Conservation (phyloP, 345 rosid species). For the Psidium guajava region DNA sequence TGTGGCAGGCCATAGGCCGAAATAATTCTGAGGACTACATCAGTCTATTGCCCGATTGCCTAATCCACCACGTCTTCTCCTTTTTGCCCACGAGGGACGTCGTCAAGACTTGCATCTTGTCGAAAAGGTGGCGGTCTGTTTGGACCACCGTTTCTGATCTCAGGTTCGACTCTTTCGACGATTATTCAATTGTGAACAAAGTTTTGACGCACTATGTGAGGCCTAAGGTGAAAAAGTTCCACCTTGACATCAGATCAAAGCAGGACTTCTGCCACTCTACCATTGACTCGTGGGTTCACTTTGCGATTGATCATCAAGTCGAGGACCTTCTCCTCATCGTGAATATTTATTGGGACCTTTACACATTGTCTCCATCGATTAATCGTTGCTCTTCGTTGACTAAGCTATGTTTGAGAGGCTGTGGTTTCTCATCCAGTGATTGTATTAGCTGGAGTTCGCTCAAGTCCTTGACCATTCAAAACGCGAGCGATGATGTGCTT, state of each 20-base stretch:
- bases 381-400: background rate
- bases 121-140: background rate
- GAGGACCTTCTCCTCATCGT: background rate
- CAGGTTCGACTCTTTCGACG: background rate
- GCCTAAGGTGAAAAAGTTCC: background rate
- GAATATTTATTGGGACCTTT: background rate
- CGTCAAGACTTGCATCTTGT: background rate
- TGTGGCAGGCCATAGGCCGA: background rate
- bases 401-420: background rate
- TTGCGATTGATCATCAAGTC: background rate
- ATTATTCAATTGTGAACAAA: background rate
- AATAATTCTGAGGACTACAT: background rate
- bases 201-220: background rate
- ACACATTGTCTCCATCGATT: background rate
- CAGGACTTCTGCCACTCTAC: background rate
- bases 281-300: background rate
- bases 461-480: background rate
- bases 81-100: background rate
- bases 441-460: background rate
- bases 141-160: background rate
- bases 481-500: background rate
- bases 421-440: background rate
- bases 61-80: background rate
- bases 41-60: background rate
- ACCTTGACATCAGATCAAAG: background rate